These are phyloP conservation scores for Ganoderma lucidum DNA, from an alignment of 1,284 basidiomycete species.

Conservation along the genomic window DNA sequence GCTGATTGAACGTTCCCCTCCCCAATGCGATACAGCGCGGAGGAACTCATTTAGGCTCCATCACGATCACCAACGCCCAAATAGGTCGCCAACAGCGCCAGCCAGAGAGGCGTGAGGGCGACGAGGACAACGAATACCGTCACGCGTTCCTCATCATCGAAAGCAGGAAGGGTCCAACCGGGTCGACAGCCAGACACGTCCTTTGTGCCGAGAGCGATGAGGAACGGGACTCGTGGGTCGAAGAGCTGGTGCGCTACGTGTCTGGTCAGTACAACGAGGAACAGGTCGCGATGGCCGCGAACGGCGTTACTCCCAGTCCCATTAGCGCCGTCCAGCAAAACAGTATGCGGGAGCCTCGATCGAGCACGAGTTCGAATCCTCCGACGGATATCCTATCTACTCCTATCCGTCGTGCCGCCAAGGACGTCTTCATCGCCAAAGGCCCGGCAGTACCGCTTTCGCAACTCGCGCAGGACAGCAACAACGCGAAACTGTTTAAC, in stretches of 20 bases:
- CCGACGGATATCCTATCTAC: conserved; percentile 45
- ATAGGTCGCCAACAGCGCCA: conserved; percentile 76
- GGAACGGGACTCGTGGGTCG: conserved; percentile 95
- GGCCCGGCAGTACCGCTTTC: conserved; percentile 67
- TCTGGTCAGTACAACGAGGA: conserved; percentile 78
- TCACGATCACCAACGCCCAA: conserved; percentile 87
- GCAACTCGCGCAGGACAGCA: conserved; percentile 60
- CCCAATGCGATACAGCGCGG: conserved; percentile 69
- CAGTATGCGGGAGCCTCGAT: conserved; percentile 47
- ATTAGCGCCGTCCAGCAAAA: conserved; percentile 31
- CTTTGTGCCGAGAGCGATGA: conserved; percentile 95
- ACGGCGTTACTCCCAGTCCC: conserved; percentile 36
- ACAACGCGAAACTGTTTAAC: conserved; percentile 68
- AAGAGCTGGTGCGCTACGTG: conserved; percentile 89
- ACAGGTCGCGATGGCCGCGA: conserved; percentile 33
- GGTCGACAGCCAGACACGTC: conserved; percentile 85
- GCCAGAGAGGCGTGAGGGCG: conserved; percentile 53
- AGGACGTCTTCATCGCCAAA: conserved; percentile 62
- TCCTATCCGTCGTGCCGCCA: conserved; percentile 55
- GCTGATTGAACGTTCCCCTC: conserved; percentile 29
- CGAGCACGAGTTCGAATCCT: conserved; percentile 62
- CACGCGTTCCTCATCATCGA: conserved; percentile 98
- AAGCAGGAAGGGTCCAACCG: conserved; percentile 73
- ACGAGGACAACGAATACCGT: conserved; percentile 93
- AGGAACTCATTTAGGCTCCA: conserved; percentile 90